Evolutionary conservation across 1,284 basidiomycete species (phyloP), one percentile per base, ranked within the genome.

Genomic region (Ceratobasidium theobromae): DNA sequence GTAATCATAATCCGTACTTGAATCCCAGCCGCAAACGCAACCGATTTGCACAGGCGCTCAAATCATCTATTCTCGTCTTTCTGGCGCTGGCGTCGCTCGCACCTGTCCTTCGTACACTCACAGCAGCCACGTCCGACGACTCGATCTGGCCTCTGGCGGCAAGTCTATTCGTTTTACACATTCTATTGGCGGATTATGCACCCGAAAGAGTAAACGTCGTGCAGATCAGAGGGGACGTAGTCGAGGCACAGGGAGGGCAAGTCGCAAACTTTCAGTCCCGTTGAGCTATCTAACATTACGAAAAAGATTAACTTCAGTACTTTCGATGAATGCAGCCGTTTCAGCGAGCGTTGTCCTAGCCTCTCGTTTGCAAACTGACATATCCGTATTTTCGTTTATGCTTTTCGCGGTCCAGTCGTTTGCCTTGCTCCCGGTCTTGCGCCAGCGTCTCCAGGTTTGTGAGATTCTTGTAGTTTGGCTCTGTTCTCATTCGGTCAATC

Each of bases 311-410:
- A 89, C 91, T 14, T 93, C 93, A 25, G 91, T 96, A 25, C 77
- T 99, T 43, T 95, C 94, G 32, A 89, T 96, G 79, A 98, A 98
- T 71, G 95, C 95, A 23, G 94, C 93, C 32, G 88, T 98, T 66
- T 95, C 91, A 35, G 93, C 93, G 4, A 93, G 91, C 14, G 92
- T 98, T 46, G 95, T 99, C 35, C 82, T 99, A 62, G 95, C 95
- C 28, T 98, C 95, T 27, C 87, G 97, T 66, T 80, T 99, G 33
- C 79, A 84, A 25, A 86, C 89, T 68, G 91, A 95, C 74, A 76
- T 88, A 40, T 86, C 93, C 43, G 95, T 98, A 18, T 99, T 98
- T 75, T 88, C 92, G 25, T 82, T 99, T 52, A 85, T 95, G 72
- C 80, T 97, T 53, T 90, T 95, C 75, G 87, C 95, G 38, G 86